Evolutionary conservation across 192 early-diverging fungal genomes (phyloP), one percentile per base, ranked within the genome.

Genomic region (Backusella mclennaniae): DNA sequence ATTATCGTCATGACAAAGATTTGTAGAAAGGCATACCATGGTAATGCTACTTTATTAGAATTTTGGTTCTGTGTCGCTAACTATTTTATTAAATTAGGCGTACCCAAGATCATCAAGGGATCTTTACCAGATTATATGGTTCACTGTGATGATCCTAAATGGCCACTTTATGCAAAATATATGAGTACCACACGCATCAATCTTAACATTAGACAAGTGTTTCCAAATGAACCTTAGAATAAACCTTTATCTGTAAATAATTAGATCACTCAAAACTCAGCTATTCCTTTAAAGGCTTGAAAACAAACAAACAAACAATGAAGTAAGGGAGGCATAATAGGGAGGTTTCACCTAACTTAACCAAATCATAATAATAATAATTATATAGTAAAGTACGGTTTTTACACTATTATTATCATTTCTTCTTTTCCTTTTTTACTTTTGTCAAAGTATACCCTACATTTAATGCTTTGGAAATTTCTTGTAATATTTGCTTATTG

Each of bases 191-290:
- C 93, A 12, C 84, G 96, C 41, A 89, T 98, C 63, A 98, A 98
- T 73, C 82, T 96, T 73, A 98, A 98, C 71, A 92, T 97, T 19
- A 89, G 97, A 38, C 96, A 97, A 85, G 93, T 95, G 14, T 67
- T 67, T 67, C 66, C 31, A 31, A 67, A 67, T 3, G 8, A 26
- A 56, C 21, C 19, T 56, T n/a, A 56, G 21, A 56, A 56, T 11
- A 56, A 44, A 44, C 15, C 15, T 0, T 44, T 44, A 14, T 17
- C 12, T 56, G 53, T 56, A 56, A 56, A 56, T 56, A 56, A 23
- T 8, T 23, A 56, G 19, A n/a, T 56, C 21, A 23, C 42, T 15
- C 15, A 44, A 49, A 19, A 26, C 1, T 4, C 56, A 63, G 12
- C 23, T 29, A 63, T 63, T 63, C 56, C 56, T 23, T 63, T 63